phyloP scores from a whole-genome alignment of 345 rosid species.

The Pistacia vera region DNA sequence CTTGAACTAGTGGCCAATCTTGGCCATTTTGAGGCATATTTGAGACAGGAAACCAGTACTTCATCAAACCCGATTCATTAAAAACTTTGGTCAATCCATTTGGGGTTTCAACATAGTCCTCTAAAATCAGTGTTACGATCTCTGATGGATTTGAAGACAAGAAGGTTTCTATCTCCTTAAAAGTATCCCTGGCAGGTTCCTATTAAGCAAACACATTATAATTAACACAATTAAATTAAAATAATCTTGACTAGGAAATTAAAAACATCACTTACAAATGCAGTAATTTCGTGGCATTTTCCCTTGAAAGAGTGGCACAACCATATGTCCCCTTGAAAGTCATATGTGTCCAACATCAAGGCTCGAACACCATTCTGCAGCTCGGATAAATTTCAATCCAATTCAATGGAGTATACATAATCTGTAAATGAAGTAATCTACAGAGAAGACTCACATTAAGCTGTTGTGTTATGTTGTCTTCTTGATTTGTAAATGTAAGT shows the following conservation, averaged over 20 bases:
- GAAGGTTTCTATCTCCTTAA: conserved; percentile 49
- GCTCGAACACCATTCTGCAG: conserved; percentile 66
- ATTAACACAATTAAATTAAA: too few species aligned
- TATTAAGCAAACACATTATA: not conserved
- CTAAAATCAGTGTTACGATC: conserved; percentile 53
- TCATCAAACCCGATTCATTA: conserved; percentile 50
- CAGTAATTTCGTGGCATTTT: conserved; percentile 50
- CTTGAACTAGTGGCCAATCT: conserved; percentile 59
- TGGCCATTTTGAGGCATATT: conserved; percentile 49
- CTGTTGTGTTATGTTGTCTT: conserved; percentile 33
- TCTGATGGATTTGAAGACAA: conserved; percentile 52
- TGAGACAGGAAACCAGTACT: conserved; percentile 57
- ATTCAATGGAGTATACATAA: not conserved
- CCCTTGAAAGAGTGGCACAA: conserved; percentile 56
- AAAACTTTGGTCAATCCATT: conserved; percentile 54
- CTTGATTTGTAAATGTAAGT: conserved; percentile 35
- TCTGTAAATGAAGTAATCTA: not conserved
- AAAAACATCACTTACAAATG: conserved; percentile 41
- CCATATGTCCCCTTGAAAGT: conserved; percentile 62
- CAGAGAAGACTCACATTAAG: conserved; percentile 21
- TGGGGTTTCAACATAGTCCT: conserved; percentile 58
- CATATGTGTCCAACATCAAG: conserved; percentile 65
- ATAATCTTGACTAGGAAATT: too few species aligned
- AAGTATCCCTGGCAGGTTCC: conserved; percentile 53
- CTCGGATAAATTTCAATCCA: not conserved